phyloP scores from a whole-genome alignment of 495 filamentous ascomycete species.

The Chaetomium tenue region DNA sequence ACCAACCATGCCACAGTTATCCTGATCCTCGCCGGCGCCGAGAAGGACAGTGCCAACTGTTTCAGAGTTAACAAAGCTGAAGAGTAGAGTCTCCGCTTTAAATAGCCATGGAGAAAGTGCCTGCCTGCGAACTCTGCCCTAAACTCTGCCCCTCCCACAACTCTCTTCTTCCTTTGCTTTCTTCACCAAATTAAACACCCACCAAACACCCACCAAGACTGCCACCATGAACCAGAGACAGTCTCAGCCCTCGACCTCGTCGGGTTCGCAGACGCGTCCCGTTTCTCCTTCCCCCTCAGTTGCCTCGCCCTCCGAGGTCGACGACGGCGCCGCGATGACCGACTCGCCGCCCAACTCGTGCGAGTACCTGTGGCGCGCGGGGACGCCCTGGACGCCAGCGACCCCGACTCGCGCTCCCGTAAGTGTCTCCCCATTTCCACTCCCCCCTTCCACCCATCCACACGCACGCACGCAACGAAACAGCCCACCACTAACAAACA shows the following conservation, averaged over 20 bases:
- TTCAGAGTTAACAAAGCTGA: too few relatives aligned
- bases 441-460: too few relatives aligned
- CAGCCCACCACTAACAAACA: too few relatives aligned
- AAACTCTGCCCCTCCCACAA: not conserved
- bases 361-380: too few relatives aligned
- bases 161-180: not conserved
- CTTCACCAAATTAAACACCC: too few relatives aligned
- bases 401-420: slow-evolving; percentile 1
- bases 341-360: not conserved
- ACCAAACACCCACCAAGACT: not conserved
- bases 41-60: too few relatives aligned
- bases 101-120: too few relatives aligned
- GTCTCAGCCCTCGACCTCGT: not conserved
- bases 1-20: too few relatives aligned
- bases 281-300: not conserved
- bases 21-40: too few relatives aligned
- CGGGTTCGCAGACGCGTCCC: not conserved
- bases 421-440: not conserved
- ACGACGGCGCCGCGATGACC: not conserved
- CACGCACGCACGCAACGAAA: too few relatives aligned
- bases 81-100: too few relatives aligned
- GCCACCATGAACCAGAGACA: not conserved
- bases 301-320: not conserved
- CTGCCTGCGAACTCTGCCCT: too few relatives aligned
- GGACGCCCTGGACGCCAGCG: not conserved